These are phyloP conservation scores for Cucurbita moschata DNA, from an alignment of 306 rosid species.

Conservation along the genomic window DNA sequence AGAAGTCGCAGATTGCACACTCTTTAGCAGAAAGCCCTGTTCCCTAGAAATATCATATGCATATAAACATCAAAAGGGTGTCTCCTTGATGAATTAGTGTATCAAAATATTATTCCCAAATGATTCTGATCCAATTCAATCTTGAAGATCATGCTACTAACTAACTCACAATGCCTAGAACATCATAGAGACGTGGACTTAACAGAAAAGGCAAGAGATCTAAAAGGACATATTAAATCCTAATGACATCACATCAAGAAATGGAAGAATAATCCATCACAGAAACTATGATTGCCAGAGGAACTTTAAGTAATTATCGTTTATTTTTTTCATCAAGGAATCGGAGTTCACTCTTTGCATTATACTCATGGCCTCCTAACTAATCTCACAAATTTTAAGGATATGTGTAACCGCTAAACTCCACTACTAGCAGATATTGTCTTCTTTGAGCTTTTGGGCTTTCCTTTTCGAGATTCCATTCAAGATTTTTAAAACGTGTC, in stretches of 20 bases:
- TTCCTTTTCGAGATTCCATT: too few relatives aligned
- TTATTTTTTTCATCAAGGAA: background rate
- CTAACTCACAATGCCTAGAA: background rate
- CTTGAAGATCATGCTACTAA: background rate
- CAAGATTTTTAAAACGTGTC: too few relatives aligned
- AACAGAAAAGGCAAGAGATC: background rate
- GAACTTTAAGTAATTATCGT: background rate
- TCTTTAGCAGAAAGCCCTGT: slow-evolving; percentile 82
- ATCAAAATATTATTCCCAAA: background rate
- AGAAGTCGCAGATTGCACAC: slow-evolving; percentile 77
- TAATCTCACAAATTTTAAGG: background rate
- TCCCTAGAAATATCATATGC: slow-evolving; percentile 31
- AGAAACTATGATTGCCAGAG: background rate
- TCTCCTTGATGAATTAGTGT: background rate
- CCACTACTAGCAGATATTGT: too few relatives aligned
- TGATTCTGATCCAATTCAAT: background rate
- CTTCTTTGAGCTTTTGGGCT: too few relatives aligned
- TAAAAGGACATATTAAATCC: background rate
- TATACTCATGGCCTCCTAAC: background rate
- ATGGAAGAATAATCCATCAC: background rate
- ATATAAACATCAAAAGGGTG: background rate
- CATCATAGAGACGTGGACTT: background rate
- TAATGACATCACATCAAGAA: background rate
- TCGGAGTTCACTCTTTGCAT: too few relatives aligned
- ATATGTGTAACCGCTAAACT: too few relatives aligned